phyloP scores from a whole-genome alignment of 441 rosid species.

The Theobroma grandiflorum region DNA sequence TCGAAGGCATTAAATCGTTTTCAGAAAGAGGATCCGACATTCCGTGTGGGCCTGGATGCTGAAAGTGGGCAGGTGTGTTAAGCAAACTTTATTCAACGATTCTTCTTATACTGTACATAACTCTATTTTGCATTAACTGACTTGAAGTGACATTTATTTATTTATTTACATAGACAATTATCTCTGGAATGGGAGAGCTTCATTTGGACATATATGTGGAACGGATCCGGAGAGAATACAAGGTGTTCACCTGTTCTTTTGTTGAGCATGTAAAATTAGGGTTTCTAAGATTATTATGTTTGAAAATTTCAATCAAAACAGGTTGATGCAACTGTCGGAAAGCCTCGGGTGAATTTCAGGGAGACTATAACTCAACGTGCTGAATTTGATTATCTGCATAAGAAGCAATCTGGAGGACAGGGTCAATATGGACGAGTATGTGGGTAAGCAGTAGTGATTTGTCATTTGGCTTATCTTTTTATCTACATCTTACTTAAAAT shows the following conservation, averaged over 20 bases:
- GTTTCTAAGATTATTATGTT: neutral
- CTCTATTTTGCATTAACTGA: slow-evolving; percentile 18
- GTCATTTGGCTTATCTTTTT: slow-evolving; percentile 2
- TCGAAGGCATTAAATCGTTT: slow-evolving; percentile 98
- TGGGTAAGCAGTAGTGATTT: slow-evolving; percentile 61
- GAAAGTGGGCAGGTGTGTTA: slow-evolving; percentile 93
- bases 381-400: slow-evolving; percentile 94
- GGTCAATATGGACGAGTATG: slow-evolving; percentile 96
- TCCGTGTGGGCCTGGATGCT: slow-evolving; percentile 97
- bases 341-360: slow-evolving; percentile 96
- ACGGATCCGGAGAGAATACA: slow-evolving; percentile 93
- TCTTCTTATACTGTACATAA: neutral
- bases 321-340: slow-evolving; percentile 99
- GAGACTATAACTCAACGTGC: slow-evolving; percentile 93
- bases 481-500: slow-evolving; percentile 8
- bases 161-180: slow-evolving; percentile 72
- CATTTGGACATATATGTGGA: slow-evolving; percentile 96
- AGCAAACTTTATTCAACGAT: neutral
- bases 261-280: slow-evolving; percentile 10
- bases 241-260: slow-evolving; percentile 51
- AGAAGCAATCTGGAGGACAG: slow-evolving; percentile 98
- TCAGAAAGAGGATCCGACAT: slow-evolving; percentile 97
- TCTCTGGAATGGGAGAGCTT: slow-evolving; percentile 99
- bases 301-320: slow-evolving; percentile 29
- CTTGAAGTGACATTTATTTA: neutral